A percentile compares a stretch with the other conserved stretches of the same genome.
These are phyloP conservation scores for Zygoascus sp. DNA, from an alignment of 1,139 yeast genomes.

Conservation along the genomic window DNA sequence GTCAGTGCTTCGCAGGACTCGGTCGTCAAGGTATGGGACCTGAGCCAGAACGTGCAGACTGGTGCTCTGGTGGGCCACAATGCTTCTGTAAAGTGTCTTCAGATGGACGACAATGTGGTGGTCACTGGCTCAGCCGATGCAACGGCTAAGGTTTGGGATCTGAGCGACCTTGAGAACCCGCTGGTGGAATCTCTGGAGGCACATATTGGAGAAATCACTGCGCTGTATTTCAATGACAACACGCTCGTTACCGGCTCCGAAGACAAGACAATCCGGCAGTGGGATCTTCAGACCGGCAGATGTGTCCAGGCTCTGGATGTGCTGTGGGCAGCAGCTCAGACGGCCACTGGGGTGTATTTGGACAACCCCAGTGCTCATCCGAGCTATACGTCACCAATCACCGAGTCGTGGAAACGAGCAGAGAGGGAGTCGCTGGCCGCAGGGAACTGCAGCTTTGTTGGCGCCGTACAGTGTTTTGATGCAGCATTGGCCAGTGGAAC, in stretches of 20 bases:
- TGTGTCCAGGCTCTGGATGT: conserved; percentile 60
- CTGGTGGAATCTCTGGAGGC: conserved; percentile 51
- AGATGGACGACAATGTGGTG: conserved; percentile 49
- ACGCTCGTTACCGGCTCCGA: conserved; percentile 56
- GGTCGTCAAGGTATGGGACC: conserved; percentile 83
- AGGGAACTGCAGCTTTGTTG: conserved; percentile 38
- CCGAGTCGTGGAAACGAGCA: conserved; percentile 2
- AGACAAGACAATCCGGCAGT: conserved; percentile 55
- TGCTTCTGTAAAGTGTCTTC: conserved; percentile 55
- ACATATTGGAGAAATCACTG: conserved; percentile 61
- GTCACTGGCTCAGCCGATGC: conserved; percentile 65
- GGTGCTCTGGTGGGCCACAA: conserved; percentile 34
- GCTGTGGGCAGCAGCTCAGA: conserved; percentile 48
- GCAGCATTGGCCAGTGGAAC: conserved; percentile 76
- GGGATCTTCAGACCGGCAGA: conserved; percentile 55
- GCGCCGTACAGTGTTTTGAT: conserved; percentile 60
- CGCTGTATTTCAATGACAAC: conserved; percentile 47
- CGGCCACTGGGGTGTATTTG: conserved; percentile 8
- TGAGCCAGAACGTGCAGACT: conserved; percentile 43
- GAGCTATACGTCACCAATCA: not conserved
- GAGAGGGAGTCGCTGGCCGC: not conserved
- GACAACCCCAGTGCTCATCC: conserved; percentile 3
- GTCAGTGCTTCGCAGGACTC: conserved; percentile 80
- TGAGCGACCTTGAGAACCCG: conserved; percentile 31
- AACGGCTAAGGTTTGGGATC: conserved; percentile 56